Evolutionary conservation across 129 eudicot species (phyloP), one percentile per base, ranked within the genome.

Genomic region (Arctium minus): DNA sequence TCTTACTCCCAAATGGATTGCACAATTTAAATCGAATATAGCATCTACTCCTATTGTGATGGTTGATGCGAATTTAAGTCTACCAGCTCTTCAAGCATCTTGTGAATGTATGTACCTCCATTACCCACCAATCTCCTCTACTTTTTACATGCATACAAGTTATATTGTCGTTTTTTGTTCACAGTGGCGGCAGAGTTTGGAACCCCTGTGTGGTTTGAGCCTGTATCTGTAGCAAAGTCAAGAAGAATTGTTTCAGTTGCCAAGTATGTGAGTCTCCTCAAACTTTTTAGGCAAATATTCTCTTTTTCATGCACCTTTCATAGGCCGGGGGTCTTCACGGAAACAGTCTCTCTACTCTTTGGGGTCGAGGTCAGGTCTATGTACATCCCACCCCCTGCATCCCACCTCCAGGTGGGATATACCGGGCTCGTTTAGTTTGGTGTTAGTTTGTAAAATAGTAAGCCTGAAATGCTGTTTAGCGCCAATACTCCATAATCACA

Each of bases 181-280:
- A 73, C 96, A 96, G 99, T 89, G 89, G 92, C 98, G 6, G 92
- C 94, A 71, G 91, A 93, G 74, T 87, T 84, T 78, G 83, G 78
- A 74, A 89, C 93, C 76, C 94, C 97, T n/a, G 90, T 96, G 81
- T 96, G 99, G 99, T 96, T 96, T 88, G 99, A 96, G 92, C 99
- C 99, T 13, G 99, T 96, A 65, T 96, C 99, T 64, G 98, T 96
- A 31, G 82, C 90, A 62, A 96, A 96, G 86, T 93, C 99, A 60
- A 86, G 37, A 92, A 90, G 97, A 86, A 80, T 96, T 72, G 89
- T 88, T 86, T 90, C 97, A 83, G 76, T 90, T 85, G 94, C 89
- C 74, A 88, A 92, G 82, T 81, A 93, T 86, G 99, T 96, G 90
- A 93, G 98, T 88, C 60, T 72, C 84, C 65, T 27, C 68, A 17